These are phyloP conservation scores for Solanum stenotomum DNA, from an alignment of 257 asterid genomes.

Conservation along the genomic window DNA sequence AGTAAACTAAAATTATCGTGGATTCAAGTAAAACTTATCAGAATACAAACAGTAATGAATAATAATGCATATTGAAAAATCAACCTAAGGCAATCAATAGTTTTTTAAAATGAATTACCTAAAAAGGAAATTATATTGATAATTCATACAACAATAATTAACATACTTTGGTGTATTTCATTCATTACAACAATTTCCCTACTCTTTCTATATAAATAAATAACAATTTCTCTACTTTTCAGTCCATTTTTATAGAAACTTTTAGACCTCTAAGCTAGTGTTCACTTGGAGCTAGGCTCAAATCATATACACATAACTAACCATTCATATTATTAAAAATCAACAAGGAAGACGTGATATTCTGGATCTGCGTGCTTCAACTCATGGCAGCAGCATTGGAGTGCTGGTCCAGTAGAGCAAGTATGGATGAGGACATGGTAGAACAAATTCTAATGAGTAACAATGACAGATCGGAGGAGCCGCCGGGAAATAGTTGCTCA, in stretches of 20 bases:
- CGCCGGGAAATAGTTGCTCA: conserved; percentile 27
- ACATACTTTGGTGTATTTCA: background rate
- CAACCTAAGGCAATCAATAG: background rate
- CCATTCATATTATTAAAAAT: background rate
- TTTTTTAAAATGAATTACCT: background rate
- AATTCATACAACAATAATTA: background rate
- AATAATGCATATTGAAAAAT: background rate
- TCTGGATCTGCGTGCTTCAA: background rate
- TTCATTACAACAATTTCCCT: background rate
- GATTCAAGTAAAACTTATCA: no score
- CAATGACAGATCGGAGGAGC: conserved; percentile 73
- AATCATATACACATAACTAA: background rate
- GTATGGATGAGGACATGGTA: conserved; percentile 86
- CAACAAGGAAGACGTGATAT: background rate
- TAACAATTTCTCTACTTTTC: background rate
- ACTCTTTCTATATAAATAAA: background rate
- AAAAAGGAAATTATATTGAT: background rate
- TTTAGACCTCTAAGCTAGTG: background rate
- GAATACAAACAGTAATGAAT: background rate
- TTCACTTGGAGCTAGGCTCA: background rate
- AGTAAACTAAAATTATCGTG: background rate
- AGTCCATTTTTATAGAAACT: background rate
- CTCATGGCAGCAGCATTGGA: conserved; percentile 87
- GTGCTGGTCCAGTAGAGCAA: conserved; percentile 92
- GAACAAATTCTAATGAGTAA: conserved; percentile 91